phyloP scores from a whole-genome alignment of 306 rosid genomes.

The Quercus dentata region DNA sequence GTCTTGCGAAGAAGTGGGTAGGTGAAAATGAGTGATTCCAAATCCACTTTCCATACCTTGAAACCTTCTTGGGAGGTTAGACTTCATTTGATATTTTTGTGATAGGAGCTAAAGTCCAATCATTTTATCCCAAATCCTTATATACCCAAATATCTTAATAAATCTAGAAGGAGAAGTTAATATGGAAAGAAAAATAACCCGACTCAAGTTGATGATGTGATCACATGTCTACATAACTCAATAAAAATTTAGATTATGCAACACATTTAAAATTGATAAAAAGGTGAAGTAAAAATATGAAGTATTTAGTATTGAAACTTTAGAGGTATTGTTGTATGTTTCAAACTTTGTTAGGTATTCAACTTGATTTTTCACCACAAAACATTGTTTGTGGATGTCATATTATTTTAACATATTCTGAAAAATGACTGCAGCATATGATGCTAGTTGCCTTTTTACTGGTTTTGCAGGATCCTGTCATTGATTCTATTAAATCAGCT shows the following conservation, averaged over 20 bases:
- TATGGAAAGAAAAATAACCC: background rate
- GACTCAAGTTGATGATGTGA: background rate
- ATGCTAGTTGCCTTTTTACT: background rate
- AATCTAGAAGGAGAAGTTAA: background rate
- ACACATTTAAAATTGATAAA: background rate
- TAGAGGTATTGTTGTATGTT: background rate
- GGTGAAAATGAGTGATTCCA: background rate
- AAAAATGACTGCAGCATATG: background rate
- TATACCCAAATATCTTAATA: background rate
- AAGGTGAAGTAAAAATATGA: background rate
- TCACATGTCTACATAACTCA: background rate
- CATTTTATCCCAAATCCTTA: background rate
- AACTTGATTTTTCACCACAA: background rate
- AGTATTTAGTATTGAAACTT: background rate
- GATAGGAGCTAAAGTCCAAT: background rate
- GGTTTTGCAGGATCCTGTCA: constrained; percentile 78
- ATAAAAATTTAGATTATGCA: background rate
- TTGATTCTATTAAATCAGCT: constrained; percentile 85
- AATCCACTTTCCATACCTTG: background rate
- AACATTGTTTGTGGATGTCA: background rate
- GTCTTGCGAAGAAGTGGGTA: background rate
- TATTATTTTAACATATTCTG: background rate
- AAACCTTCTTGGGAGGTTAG: background rate
- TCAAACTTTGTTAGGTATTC: background rate
- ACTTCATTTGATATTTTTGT: background rate